Conservation (phyloP, 805 yeast genomes). For the Ascoidea tarda region DNA sequence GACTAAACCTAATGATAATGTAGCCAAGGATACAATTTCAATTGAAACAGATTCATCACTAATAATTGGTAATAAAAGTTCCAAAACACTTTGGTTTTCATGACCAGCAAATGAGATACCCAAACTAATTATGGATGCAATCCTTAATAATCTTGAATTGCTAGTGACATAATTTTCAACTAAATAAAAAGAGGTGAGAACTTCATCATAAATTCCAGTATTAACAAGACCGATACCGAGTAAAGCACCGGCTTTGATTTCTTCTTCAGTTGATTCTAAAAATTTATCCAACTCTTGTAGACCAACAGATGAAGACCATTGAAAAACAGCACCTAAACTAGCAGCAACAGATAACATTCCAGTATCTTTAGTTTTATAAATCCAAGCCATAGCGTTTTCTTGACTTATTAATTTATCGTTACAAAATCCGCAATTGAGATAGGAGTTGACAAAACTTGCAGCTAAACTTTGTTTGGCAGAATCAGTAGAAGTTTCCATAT, state of each 20-base stretch:
- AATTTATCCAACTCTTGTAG: constrained; percentile 82
- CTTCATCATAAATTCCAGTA: constrained; percentile 89
- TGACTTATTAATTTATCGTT: constrained; percentile 68
- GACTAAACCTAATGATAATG: constrained; percentile 84
- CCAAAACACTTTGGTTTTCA: constrained; percentile 69
- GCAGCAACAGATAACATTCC: constrained; percentile 93
- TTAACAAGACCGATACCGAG: constrained; percentile 90
- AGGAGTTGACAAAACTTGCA: constrained; percentile 84
- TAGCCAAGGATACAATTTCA: constrained; percentile 75
- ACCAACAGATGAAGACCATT: constrained; percentile 87
- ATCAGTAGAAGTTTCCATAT: constrained; percentile 45
- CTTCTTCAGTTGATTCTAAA: constrained; percentile 71
- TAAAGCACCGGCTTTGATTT: constrained; percentile 91
- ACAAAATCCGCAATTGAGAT: constrained; percentile 84
- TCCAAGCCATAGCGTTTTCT: constrained; percentile 68
- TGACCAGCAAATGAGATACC: constrained; percentile 96
- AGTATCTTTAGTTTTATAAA: constrained; percentile 79
- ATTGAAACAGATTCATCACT: constrained; percentile 62
- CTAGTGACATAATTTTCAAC: constrained; percentile 72
- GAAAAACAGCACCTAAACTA: constrained; percentile 74
- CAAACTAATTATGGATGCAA: constrained; percentile 79
- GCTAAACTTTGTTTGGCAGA: constrained; percentile 94
- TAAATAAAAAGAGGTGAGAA: constrained; percentile 80
- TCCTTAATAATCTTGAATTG: constrained; percentile 45
- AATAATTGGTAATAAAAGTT: constrained; percentile 66